These are phyloP conservation scores for Zygotorulaspora mrakii DNA, from an alignment of 1,139 yeast genomes.

Conservation along the genomic window DNA sequence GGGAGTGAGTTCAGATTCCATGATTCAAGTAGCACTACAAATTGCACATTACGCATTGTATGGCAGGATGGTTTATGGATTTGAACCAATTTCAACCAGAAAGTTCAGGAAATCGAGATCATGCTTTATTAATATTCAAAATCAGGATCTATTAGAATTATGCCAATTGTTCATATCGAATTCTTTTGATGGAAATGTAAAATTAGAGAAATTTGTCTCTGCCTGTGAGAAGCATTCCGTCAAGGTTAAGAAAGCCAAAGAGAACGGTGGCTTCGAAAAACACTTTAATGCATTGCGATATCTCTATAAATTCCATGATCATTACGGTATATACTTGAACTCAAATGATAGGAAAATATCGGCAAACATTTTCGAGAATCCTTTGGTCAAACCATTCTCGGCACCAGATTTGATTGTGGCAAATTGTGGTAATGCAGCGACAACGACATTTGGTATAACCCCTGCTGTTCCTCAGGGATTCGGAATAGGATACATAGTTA, in stretches of 20 bases:
- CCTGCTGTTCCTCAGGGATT: conserved; percentile 74
- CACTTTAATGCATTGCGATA: conserved; percentile 64
- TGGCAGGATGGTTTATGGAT: conserved; percentile 62
- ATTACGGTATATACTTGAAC: conserved; percentile 42
- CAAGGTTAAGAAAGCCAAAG: conserved; percentile 50
- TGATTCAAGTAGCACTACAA: conserved; percentile 65
- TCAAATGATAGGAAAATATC: conserved; percentile 35
- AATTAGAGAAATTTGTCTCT: conserved; percentile 41
- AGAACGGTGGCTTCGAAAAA: conserved; percentile 67
- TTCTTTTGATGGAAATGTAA: conserved; percentile 35
- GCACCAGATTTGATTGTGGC: conserved; percentile 45
- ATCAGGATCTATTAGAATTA: conserved; percentile 47
- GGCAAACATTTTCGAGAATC: conserved; percentile 39
- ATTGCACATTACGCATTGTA: conserved; percentile 69
- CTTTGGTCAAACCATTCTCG: conserved; percentile 45
- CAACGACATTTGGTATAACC: conserved; percentile 68
- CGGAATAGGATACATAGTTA: conserved; percentile 73
- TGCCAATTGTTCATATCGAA: conserved; percentile 62
- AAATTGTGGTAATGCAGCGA: conserved; percentile 78
- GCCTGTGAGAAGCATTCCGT: conserved; percentile 52
- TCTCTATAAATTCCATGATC: conserved; percentile 37
- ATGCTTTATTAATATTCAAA: conserved; percentile 63
- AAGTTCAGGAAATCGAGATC: conserved; percentile 65
- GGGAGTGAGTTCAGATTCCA: conserved; percentile 59
- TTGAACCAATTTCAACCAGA: conserved; percentile 73